Base-by-base conservation (phyloP, 805 yeast species). In the Huiozyma naganishii region DNA sequence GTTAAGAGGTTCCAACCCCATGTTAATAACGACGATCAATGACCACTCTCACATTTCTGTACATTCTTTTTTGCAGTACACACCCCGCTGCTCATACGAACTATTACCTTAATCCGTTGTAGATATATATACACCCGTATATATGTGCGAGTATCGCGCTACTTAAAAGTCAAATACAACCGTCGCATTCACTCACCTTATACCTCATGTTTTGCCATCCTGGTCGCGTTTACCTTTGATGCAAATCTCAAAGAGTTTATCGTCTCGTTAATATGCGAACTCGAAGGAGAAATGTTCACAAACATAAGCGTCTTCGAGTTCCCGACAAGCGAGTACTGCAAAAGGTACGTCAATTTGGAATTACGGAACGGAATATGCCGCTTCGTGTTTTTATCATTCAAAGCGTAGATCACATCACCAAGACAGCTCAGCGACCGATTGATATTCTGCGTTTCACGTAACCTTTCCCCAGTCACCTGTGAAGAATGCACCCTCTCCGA, bases 331-430 rank as follows among this genome's bases (percentile, higher is more conserved):
- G 96, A 87, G 56, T 84, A 79, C 54, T 88, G 92, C 46, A 90
- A 67, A 10, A 89, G 66, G 57, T 85, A 85, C 0, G 98, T 90
- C 56, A 90, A 73, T 59, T 92, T 92, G 7, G 96, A 87, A 62
- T 92, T 97, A 57, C 98, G 70, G 65, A 87, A 92, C 0, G 98
- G 98, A 13, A 92, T 76, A 60, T 92, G 97, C 39, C 64, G 60
- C 39, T 51, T 41, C 23, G 45, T 48, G 32, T 39, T 42, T 32
- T 39, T 42, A n/a, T 43, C 44, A 76, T 37, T 92, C 35, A 87
- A 67, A 0, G 90, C 78, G 51, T 74, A 71, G 7, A 90, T 89
- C 2, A 90, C 98, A 62, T 88, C 95, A 2, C 96, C 95, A 12
- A 90, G 69, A 44, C 89, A 74, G 50, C 96, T 84, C 40, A 90